Base-by-base conservation (phyloP, 2,329 filamentous ascomycete species). In the Capronia americana region DNA sequence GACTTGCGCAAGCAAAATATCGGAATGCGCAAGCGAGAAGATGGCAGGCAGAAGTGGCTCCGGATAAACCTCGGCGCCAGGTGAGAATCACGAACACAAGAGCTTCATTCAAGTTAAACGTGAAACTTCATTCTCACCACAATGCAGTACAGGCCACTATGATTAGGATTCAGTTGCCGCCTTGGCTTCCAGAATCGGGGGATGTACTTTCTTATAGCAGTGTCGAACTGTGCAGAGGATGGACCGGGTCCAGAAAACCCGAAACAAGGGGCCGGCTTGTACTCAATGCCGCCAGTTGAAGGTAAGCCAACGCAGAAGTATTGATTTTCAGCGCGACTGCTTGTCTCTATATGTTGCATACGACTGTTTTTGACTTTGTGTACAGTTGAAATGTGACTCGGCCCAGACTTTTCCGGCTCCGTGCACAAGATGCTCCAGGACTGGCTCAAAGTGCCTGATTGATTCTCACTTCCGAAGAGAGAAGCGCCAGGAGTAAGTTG, bases 401-500 rank as follows among this genome's bases (percentile, higher is more conserved):
- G 46, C 34, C 17, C 58, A 61, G 23, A 61, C 58, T 0, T 61
- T 61, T 26, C 58, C 58, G 50, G 58, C 58, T 53, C 58, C 58
- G 10, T 61, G 58, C 30, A 51, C 44, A 12, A 17, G 58, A 34
- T 61, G 58, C 28, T 24, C 17, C 48, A 61, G 58, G 20, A 61
- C 58, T 20, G 58, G 58, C 20, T 24, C 58, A 14, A 50, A 51
- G 34, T 61, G 58, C 17, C 46, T 61, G 58, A 61, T 61, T 30
- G 58, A 61, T 26, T 61, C 58, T 61, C 48, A 50, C 26, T 61
- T 61, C 12, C 58, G 58, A 34, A n/a, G 58, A 24, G 58, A 61
- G 46, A 61, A 61, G 58, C 58, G 58, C 30, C 58, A 61, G 58
- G 58, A 61, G 58, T 61, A 53, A 61, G 58, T 41, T 30, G 32